Percentiles rank a stretch among this genome's conserved stretches.
Conservation (phyloP, 1,284 basidiomycete genomes). For the Cutaneotrichosporon cutaneum region DNA sequence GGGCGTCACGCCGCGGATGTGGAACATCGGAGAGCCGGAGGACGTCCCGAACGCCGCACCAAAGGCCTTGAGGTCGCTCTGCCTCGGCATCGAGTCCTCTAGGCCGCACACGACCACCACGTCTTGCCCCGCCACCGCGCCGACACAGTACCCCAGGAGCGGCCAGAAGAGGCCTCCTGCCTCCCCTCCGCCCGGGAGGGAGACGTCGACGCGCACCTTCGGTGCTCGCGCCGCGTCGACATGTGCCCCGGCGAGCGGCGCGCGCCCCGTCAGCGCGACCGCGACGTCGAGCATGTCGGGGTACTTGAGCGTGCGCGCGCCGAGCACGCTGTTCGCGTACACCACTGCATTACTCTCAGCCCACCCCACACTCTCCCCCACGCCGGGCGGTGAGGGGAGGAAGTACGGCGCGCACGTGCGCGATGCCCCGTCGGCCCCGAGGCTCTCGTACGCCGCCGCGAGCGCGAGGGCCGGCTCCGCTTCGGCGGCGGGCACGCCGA, state of each 20-base stretch:
- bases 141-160: conserved; percentile 16
- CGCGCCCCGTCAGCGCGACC: conserved; percentile 19
- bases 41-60: conserved; percentile 20
- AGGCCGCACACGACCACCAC: conserved; percentile 14
- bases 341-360: conserved; percentile 21
- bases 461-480: conserved; percentile 4
- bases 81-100: conserved; percentile 1
- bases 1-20: conserved; percentile 19
- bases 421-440: conserved; percentile 5
- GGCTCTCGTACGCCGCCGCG: conserved; percentile 8
- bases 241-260: conserved; percentile 14
- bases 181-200: not conserved
- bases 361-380: conserved; percentile 13
- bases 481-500: conserved; percentile 5
- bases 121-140: not conserved
- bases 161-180: conserved; percentile 9
- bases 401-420: conserved; percentile 23
- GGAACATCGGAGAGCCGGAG: conserved; percentile 18
- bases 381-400: conserved; percentile 9
- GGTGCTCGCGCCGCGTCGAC: conserved; percentile 6
- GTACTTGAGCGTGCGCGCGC: conserved; percentile 20
- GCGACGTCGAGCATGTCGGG: conserved; percentile 23
- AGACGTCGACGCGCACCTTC: not conserved
- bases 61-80: conserved; percentile 20
- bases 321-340: conserved; percentile 19